Conservation (phyloP, 768 basidiomycete species). For the Rhizopogon roseolus region DNA sequence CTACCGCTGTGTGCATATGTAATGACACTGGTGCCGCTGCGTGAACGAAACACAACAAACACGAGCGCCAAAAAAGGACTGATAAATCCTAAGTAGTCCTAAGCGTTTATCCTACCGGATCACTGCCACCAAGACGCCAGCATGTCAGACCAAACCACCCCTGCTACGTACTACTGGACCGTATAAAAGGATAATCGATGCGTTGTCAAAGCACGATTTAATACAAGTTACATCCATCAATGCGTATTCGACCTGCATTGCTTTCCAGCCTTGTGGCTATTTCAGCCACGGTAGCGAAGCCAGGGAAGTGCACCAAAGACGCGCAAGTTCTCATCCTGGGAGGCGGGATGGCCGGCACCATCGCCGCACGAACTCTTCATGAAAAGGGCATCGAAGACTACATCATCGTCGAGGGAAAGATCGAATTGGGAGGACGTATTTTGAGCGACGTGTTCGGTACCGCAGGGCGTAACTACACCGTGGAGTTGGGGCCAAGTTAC, state of each 20-base stretch:
- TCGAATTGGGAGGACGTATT: constrained; percentile 59
- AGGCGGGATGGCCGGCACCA: constrained; percentile 61
- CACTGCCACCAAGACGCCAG: no score
- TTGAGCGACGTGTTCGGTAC: constrained; percentile 40
- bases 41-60: no score
- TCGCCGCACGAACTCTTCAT: constrained; percentile 58
- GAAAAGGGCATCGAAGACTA: constrained; percentile 50
- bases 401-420: constrained; percentile 48
- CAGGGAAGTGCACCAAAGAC: constrained; percentile 4
- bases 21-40: no score
- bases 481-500: constrained; percentile 64
- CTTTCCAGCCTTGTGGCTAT: not conserved
- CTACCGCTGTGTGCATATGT: no score
- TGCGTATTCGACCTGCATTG: no score
- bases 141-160: no score
- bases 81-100: no score
- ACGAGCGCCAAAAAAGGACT: no score
- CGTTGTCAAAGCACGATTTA: no score
- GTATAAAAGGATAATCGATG: no score
- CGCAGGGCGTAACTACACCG: constrained; percentile 28
- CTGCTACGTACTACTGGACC: no score
- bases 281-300: not conserved
- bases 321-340: constrained; percentile 55
- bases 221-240: not conserved
- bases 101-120: no score